Conservation (phyloP, 805 yeast genomes). For the Komagataella mondaviorum region DNA sequence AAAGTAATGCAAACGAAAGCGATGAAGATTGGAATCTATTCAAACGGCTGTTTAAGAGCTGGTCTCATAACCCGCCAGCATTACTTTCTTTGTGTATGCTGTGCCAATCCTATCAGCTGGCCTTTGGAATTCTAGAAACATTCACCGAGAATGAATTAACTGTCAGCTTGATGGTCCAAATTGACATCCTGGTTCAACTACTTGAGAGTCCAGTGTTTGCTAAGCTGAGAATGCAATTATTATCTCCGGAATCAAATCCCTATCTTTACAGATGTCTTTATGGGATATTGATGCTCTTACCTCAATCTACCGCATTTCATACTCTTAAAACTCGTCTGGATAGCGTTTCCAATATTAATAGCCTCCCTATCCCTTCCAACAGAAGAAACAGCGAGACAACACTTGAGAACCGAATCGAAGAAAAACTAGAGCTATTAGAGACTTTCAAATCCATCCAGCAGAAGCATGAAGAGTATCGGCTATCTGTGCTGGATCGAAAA, state of each 20-base stretch:
- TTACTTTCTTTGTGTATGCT: conserved; percentile 73
- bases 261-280: conserved; percentile 76
- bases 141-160: conserved; percentile 74
- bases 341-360: conserved; percentile 32
- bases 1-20: conserved; percentile 35
- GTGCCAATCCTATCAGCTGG: conserved; percentile 80
- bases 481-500: neutral
- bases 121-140: conserved; percentile 69
- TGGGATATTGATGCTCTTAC: conserved; percentile 86
- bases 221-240: conserved; percentile 70
- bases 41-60: conserved; percentile 65
- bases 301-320: conserved; percentile 87
- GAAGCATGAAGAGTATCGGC: conserved; percentile 16
- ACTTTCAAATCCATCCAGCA: conserved; percentile 35
- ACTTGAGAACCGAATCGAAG: neutral
- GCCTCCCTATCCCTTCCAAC: conserved; percentile 5
- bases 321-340: conserved; percentile 65
- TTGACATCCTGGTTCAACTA: conserved; percentile 81
- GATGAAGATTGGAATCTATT: conserved; percentile 58
- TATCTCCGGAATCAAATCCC: conserved; percentile 77
- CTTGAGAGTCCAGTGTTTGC: conserved; percentile 90
- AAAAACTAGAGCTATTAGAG: conserved; percentile 18
- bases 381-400: neutral
- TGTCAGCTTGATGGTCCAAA: conserved; percentile 66
- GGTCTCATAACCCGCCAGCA: conserved; percentile 90